These are phyloP conservation scores for Delitschia confertaspora DNA, from an alignment of 495 filamentous ascomycete genomes.

Conservation along the genomic window DNA sequence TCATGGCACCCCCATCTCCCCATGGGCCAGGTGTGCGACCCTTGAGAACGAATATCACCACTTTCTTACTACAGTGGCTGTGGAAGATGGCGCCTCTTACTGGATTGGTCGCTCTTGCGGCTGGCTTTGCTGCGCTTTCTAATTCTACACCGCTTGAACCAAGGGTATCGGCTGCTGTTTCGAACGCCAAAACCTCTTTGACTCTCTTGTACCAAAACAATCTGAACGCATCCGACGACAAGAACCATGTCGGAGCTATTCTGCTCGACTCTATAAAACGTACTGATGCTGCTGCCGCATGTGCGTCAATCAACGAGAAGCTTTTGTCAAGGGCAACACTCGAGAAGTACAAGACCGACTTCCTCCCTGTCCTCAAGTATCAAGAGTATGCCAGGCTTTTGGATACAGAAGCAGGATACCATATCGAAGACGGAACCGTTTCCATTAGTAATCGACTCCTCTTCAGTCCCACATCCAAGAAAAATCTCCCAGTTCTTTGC, in stretches of 20 bases:
- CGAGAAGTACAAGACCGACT: slow-evolving; percentile 34
- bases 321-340: slow-evolving; percentile 35
- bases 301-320: slow-evolving; percentile 37
- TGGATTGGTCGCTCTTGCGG: slow-evolving; percentile 6
- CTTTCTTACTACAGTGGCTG: neutral
- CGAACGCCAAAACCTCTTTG: slow-evolving; percentile 37
- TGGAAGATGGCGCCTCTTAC: slow-evolving; percentile 7
- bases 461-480: slow-evolving; percentile 1
- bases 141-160: slow-evolving; percentile 5
- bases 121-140: neutral
- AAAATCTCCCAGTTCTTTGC: slow-evolving; percentile 38
- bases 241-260: slow-evolving; percentile 40
- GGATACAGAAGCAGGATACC: slow-evolving; percentile 33
- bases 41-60: too few species aligned
- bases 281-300: slow-evolving; percentile 34
- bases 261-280: slow-evolving; percentile 35
- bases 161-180: neutral
- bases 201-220: slow-evolving; percentile 44
- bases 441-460: slow-evolving; percentile 13
- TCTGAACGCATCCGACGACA: slow-evolving; percentile 40
- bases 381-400: slow-evolving; percentile 30
- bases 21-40: too few species aligned
- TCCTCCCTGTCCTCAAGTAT: slow-evolving; percentile 35
- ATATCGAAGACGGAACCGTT: slow-evolving; percentile 34
- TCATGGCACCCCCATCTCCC: neutral